Conservation (phyloP, 2,329 filamentous ascomycete species). For the Microcyclosporella mali region DNA sequence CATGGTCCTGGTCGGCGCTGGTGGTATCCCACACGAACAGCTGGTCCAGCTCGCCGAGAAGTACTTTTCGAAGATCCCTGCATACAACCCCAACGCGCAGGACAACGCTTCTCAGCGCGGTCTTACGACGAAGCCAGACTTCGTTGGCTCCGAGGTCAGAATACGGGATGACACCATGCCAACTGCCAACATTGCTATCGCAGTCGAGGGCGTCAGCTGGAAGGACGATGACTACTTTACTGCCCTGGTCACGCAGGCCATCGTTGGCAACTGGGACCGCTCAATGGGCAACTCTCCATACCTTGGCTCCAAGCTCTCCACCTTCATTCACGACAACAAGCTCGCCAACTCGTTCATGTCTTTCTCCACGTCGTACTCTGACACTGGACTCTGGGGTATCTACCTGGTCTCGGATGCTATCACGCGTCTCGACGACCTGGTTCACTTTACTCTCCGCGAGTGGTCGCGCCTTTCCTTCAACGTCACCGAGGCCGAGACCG, state of each 20-base stretch:
- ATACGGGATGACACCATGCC: slow-evolving; percentile 94
- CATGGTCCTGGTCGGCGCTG: slow-evolving; percentile 96
- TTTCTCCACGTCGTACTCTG: slow-evolving; percentile 99
- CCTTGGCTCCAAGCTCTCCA: slow-evolving; percentile 96
- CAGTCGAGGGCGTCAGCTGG: slow-evolving; percentile 99
- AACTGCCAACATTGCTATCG: slow-evolving; percentile 95
- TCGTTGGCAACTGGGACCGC: slow-evolving; percentile 99
- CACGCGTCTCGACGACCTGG: slow-evolving; percentile 83
- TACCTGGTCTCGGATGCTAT: slow-evolving; percentile 92
- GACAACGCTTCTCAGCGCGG: slow-evolving; percentile 65
- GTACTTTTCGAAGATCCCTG: slow-evolving; percentile 78
- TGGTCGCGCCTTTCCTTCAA: slow-evolving; percentile 91
- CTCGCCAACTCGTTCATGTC: slow-evolving; percentile 99
- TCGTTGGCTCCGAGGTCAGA: slow-evolving; percentile 92
- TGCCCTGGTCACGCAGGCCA: slow-evolving; percentile 92
- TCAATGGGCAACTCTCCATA: slow-evolving; percentile 96
- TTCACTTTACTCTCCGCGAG: slow-evolving; percentile 97
- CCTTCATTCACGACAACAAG: slow-evolving; percentile 87
- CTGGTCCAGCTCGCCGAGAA: slow-evolving; percentile 95
- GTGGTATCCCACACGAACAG: slow-evolving; percentile 87
- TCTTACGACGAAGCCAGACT: slow-evolving; percentile 83
- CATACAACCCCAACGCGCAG: slow-evolving; percentile 66
- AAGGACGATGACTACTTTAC: slow-evolving; percentile 99
- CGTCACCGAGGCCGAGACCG: slow-evolving; percentile 83
- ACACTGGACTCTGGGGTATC: slow-evolving; percentile 99